These are phyloP conservation scores for Kurtzmaniella natalensis DNA, from an alignment of 1,139 yeast species.

Conservation along the genomic window DNA sequence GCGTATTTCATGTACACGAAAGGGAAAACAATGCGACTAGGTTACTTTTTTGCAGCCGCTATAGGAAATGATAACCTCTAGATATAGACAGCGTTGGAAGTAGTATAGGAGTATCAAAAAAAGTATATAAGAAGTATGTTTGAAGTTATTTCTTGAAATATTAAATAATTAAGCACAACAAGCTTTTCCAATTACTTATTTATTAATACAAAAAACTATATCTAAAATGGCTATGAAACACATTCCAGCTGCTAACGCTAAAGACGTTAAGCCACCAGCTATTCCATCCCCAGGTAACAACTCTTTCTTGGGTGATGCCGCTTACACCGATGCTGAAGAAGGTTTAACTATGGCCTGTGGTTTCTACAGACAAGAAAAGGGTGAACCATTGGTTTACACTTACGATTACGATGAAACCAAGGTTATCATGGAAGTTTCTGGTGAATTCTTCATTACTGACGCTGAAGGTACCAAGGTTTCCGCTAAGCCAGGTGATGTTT, in stretches of 20 bases:
- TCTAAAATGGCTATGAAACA: constrained; percentile 57
- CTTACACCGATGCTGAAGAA: constrained; percentile 54
- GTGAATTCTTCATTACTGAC: constrained; percentile 57
- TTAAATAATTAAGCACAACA: too few species aligned
- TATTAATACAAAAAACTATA: background rate
- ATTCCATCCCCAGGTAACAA: constrained; percentile 57
- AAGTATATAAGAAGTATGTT: background rate
- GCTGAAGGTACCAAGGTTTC: constrained; percentile 57
- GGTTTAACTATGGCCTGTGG: constrained; percentile 62
- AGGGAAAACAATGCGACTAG: too few species aligned
- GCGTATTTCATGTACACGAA: too few species aligned
- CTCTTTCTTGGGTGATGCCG: constrained; percentile 63
- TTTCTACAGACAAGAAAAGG: constrained; percentile 62
- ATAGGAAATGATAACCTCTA: too few species aligned
- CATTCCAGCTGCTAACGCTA: constrained; percentile 51
- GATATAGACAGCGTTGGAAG: too few species aligned
- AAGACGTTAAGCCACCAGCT: constrained; percentile 51
- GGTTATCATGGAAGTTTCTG: constrained; percentile 60
- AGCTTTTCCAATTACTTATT: too few species aligned
- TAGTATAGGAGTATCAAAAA: background rate
- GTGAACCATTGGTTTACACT: constrained; percentile 60
- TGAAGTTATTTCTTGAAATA: too few species aligned
- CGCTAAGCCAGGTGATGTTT: constrained; percentile 63
- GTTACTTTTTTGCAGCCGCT: too few species aligned
- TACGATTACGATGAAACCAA: constrained; percentile 71